Conservation (phyloP, 148 eudicot genomes). For the Spergularia marina region DNA sequence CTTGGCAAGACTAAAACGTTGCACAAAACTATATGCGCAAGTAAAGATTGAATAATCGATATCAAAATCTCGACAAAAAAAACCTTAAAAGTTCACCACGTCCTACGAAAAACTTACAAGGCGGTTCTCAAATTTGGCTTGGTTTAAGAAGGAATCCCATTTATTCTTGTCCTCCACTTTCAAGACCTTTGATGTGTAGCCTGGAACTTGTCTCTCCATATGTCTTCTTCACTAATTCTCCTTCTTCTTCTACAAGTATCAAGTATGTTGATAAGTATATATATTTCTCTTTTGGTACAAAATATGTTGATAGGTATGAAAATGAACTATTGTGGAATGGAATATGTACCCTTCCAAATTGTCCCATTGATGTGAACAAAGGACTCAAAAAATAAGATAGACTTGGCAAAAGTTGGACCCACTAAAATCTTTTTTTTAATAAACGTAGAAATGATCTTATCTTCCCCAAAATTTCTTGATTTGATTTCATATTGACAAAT, state of each 20-base stretch:
- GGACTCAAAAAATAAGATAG: background rate
- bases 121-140: constrained; percentile 43
- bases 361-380: background rate
- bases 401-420: background rate
- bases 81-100: background rate
- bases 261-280: too few relatives aligned
- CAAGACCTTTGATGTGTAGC: constrained; percentile 35
- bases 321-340: too few relatives aligned
- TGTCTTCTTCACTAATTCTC: background rate
- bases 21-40: too few relatives aligned
- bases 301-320: too few relatives aligned
- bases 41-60: background rate
- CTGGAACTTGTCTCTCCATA: constrained; percentile 36
- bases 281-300: too few relatives aligned
- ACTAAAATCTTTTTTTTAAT: too few relatives aligned
- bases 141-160: constrained; percentile 50
- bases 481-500: too few relatives aligned
- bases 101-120: constrained; percentile 43
- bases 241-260: background rate
- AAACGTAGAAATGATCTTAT: too few relatives aligned
- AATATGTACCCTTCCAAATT: too few relatives aligned
- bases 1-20: too few relatives aligned
- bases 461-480: too few relatives aligned
- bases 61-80: background rate
- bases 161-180: constrained; percentile 46